Percentiles rank a stretch among this genome's conserved stretches.
These are phyloP conservation scores for Leccinum griseonigrum DNA, from an alignment of 1,284 basidiomycete species.

Conservation along the genomic window DNA sequence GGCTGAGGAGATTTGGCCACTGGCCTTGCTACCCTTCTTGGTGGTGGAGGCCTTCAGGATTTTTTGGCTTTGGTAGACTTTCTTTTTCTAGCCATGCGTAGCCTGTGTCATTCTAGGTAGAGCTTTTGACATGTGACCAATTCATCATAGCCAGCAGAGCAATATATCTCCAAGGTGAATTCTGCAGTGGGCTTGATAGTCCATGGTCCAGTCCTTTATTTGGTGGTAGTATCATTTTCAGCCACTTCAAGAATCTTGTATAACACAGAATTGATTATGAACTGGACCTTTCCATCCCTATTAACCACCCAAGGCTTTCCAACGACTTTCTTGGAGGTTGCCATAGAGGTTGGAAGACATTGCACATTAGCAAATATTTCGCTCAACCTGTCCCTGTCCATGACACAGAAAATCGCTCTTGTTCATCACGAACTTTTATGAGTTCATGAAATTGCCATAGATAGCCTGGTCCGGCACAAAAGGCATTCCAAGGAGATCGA, in stretches of 20 bases:
- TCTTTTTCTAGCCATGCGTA: too few species aligned
- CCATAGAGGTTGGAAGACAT: background rate
- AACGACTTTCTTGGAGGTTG: too few species aligned
- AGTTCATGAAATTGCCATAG: background rate
- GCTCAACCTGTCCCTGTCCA: background rate
- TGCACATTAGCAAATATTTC: background rate
- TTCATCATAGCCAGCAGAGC: background rate
- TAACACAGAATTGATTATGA: too few species aligned
- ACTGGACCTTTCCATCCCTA: background rate
- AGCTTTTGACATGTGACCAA: background rate
- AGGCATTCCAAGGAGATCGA: background rate
- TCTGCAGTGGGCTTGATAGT: background rate
- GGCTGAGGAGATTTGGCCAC: too few species aligned
- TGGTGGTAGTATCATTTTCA: too few species aligned
- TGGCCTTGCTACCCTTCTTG: too few species aligned
- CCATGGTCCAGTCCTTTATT: background rate
- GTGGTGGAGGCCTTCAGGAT: background rate
- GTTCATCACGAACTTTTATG: background rate
- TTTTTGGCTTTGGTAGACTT: too few species aligned
- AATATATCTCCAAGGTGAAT: background rate
- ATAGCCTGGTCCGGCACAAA: background rate
- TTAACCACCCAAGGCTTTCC: too few species aligned
- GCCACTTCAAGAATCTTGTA: background rate
- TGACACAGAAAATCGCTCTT: background rate
- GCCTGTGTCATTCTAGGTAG: background rate